These are phyloP conservation scores for Xylaria nigripes DNA, from an alignment of 495 filamentous ascomycete genomes.

Conservation along the genomic window DNA sequence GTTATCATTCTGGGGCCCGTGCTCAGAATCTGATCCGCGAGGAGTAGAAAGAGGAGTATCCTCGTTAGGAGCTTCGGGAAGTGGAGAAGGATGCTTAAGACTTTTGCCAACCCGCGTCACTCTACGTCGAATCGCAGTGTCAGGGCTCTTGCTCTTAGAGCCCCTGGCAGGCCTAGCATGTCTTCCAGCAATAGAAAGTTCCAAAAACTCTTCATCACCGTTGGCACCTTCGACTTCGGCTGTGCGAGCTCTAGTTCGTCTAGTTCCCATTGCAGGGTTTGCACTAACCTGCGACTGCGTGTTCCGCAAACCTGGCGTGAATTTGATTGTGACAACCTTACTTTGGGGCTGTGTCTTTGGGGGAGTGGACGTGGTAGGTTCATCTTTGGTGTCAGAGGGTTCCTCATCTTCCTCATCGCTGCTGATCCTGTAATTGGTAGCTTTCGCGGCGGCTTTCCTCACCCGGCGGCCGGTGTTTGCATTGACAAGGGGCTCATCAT, in stretches of 20 bases:
- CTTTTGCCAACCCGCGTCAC: conserved; percentile 56
- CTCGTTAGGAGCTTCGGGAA: conserved; percentile 52
- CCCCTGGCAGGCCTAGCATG: conserved; percentile 52
- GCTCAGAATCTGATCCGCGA: conserved; percentile 17
- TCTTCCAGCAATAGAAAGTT: conserved; percentile 67
- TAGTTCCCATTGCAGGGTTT: conserved; percentile 24
- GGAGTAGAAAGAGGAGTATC: conserved; percentile 18
- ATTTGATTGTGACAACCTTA: conserved; percentile 25
- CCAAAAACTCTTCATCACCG: conserved; percentile 26
- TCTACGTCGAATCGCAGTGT: conserved; percentile 38
- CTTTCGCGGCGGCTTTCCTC: conserved; percentile 50
- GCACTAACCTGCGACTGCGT: conserved; percentile 10
- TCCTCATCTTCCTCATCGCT: conserved; percentile 32
- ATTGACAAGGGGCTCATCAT: conserved; percentile 53
- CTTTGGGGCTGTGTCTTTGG: conserved; percentile 16
- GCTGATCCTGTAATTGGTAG: conserved; percentile 40
- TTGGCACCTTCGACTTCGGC: conserved; percentile 35
- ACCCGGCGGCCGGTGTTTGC: conserved; percentile 58
- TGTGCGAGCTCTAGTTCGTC: conserved; percentile 37
- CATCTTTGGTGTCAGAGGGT: conserved; percentile 27
- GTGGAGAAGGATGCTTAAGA: conserved; percentile 48
- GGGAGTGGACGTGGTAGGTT: conserved; percentile 16
- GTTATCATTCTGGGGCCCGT: conserved; percentile 3
- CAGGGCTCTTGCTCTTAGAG: conserved; percentile 56
- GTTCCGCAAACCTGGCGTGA: conserved; percentile 15